Base-by-base conservation (phyloP, 2,329 filamentous ascomycete species). In the Drechmeria coniospora region DNA sequence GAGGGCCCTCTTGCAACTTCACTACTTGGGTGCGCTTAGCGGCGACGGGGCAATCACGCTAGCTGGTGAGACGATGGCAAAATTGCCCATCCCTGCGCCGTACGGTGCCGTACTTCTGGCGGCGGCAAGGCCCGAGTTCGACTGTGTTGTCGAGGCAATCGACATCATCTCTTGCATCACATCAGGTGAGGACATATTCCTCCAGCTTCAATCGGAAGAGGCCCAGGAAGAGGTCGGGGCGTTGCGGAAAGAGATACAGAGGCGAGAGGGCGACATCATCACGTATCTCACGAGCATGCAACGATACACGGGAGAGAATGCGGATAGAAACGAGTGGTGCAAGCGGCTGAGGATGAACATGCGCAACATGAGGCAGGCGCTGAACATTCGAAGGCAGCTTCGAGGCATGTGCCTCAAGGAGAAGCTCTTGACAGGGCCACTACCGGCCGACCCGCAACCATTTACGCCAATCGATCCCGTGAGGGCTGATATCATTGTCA, bases 51-150 rank as follows among this genome's bases (percentile, higher is more conserved):
- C 59, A 1, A 82, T 98, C 43, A 94, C 78, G 4, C 55, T 68
- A 0, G 60, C 72, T 12, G 90, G 90, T 1, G 61, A 65, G 23
- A 76, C 77, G 30, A 84, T 98, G 51, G 79, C 87, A 1, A 68
- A 74, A 21, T 72, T 95, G 14, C 90, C 90, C 1, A 65, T 98
- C 2, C 75, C 83, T 0, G 83, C 83, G 0, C 69, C 79, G 0
- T 70, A 92, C 7, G 84, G 79, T 0, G 72, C 84, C 1, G 83
- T 93, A 1, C 61, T 98, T 1, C 61, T 98, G 12, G 81, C 83
- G 23, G 81, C 86, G 1, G 72, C 76, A 1, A 67, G 68, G 6
- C 67, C 76, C 0, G 69, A 77, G 23, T 68, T 68, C 26, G 71
- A 80, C 39, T 92, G 84, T 40, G 56, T 94, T 2, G 51, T 76